Conservation (phyloP, 345 rosid species). For the Streptanthus diversifolius region DNA sequence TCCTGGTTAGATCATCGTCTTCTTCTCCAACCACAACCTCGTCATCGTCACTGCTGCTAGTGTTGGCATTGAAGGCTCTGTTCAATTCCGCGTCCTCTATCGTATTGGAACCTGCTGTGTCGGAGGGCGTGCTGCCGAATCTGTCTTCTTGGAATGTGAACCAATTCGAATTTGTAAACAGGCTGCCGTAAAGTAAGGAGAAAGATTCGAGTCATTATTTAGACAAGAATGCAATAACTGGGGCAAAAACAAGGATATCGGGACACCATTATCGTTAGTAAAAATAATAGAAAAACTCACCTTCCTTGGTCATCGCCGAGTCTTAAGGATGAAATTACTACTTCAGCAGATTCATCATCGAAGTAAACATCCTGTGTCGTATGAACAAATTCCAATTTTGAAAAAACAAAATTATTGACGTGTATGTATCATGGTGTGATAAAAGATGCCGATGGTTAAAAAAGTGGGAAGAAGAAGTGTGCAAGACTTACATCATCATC, state of each 20-base stretch:
- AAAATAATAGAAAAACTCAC: conserved; percentile 38
- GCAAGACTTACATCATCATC: conserved; percentile 75
- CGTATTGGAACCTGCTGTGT: conserved; percentile 50
- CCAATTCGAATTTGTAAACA: conserved; percentile 97
- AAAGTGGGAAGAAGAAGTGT: background rate
- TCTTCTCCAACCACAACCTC: conserved; percentile 97
- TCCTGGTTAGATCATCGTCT: conserved; percentile 58
- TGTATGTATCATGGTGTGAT: background rate
- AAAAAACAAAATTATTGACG: background rate
- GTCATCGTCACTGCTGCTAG: conserved; percentile 61
- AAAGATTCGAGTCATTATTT: background rate
- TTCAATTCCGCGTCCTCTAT: conserved; percentile 73
- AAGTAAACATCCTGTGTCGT: conserved; percentile 86
- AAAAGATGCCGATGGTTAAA: background rate
- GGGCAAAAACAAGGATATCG: background rate
- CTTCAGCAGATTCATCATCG: conserved; percentile 98
- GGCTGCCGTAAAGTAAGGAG: conserved; percentile 41
- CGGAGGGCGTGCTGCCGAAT: conserved; percentile 46
- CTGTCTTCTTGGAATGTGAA: conserved; percentile 92
- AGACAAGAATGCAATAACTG: background rate
- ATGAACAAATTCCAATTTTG: conserved; percentile 7
- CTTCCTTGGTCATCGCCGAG: conserved; percentile 98
- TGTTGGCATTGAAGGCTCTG: conserved; percentile 37
- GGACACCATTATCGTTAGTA: background rate
- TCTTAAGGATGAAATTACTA: conserved; percentile 92